phyloP scores from a whole-genome alignment of 345 rosid species.

The Hibiscus syriacus region DNA sequence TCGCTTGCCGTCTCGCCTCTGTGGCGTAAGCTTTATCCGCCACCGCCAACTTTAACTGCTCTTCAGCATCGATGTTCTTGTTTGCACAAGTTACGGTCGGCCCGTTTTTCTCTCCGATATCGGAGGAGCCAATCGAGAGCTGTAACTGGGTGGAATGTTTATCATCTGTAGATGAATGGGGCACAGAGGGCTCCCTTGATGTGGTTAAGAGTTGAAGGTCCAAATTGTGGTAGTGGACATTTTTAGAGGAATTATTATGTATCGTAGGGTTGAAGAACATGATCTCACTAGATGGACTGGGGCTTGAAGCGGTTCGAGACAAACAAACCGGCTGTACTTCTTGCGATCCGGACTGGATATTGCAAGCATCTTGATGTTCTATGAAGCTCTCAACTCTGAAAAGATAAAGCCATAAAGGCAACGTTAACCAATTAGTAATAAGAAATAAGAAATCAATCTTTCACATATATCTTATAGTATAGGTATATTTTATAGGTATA shows the following conservation, averaged over 20 bases:
- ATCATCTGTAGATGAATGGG: constrained; percentile 21
- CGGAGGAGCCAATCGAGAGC: constrained; percentile 56
- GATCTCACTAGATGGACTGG: constrained; percentile 48
- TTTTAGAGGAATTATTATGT: constrained; percentile 16
- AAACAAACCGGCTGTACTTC: constrained; percentile 39
- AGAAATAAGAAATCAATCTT: background rate
- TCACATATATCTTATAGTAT: background rate
- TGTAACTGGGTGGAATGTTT: constrained; percentile 43
- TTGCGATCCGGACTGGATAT: constrained; percentile 33
- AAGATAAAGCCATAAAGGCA: background rate
- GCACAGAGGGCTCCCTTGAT: constrained; percentile 10
- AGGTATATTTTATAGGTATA: no score
- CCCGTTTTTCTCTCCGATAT: constrained; percentile 25
- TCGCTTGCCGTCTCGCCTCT: constrained; percentile 57
- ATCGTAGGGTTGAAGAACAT: constrained; percentile 24
- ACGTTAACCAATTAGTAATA: background rate
- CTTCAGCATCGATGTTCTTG: constrained; percentile 22
- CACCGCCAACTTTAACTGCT: constrained; percentile 48
- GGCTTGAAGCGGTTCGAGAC: constrained; percentile 61
- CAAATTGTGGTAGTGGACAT: constrained; percentile 35
- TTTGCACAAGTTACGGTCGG: background rate
- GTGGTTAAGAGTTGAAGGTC: constrained; percentile 58
- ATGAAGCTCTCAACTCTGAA: constrained; percentile 93
- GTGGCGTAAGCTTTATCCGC: constrained; percentile 54
- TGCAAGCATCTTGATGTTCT: constrained; percentile 87